A percentile compares a stretch with the other conserved stretches of the same genome.
These are phyloP conservation scores for Sporothrix euskadiensis DNA, from an alignment of 2,329 filamentous ascomycete genomes.

Conservation along the genomic window DNA sequence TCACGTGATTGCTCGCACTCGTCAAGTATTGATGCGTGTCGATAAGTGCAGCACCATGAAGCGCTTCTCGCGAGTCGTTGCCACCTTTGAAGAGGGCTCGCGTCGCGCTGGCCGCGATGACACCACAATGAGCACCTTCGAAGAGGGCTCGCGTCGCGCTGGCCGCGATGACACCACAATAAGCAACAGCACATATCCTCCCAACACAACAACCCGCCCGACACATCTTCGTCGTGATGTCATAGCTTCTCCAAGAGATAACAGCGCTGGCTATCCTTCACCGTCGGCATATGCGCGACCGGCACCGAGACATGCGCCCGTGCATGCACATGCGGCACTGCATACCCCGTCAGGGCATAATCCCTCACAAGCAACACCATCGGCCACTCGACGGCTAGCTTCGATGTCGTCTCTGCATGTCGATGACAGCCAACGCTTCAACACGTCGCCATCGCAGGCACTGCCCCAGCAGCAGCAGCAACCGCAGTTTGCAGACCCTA, in stretches of 20 bases:
- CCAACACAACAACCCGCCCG: neutral
- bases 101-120: neutral
- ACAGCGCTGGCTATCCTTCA: neutral
- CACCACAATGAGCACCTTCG: neutral
- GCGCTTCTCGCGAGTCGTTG: conserved; percentile 16
- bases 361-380: neutral
- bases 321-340: neutral
- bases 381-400: neutral
- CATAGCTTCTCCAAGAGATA: neutral
- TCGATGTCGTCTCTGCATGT: neutral
- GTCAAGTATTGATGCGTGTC: conserved; percentile 17
- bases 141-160: neutral
- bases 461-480: neutral
- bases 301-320: neutral
- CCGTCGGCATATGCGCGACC: neutral
- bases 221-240: neutral
- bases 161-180: neutral
- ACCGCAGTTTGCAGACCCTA: neutral
- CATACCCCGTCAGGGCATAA: neutral
- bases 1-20: conserved; percentile 9
- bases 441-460: neutral
- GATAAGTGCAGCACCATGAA: conserved; percentile 25
- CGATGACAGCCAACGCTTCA: neutral
- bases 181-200: neutral
- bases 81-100: conserved; percentile 17